Evolutionary conservation across 1,284 basidiomycete species (phyloP), one percentile per base, ranked within the genome.

Genomic region (Calocybe gambosa): DNA sequence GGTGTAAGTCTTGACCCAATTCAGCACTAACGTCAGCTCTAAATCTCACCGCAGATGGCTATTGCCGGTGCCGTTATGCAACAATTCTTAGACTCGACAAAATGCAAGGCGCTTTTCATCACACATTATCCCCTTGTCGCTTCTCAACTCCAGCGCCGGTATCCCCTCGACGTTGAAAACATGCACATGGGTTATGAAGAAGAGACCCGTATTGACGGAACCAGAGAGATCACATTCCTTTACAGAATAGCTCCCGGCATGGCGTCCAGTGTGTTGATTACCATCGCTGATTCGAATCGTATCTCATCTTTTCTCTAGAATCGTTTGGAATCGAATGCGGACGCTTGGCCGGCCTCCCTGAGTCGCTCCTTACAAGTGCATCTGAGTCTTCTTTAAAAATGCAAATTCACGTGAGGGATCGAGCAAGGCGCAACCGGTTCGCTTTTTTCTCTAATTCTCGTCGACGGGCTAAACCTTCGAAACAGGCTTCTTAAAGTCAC

Each of bases 271-370:
- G 49, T 52, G 58, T 47, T 74, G 70, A 0, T 75, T 33, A 29
- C 9, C 25, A 6, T 38, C 6, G 15, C 23, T 16, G 9, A 9
- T 5, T 34, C 12, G 6, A 10, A 44, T 28, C 3, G 19, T 12
- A 9, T 18, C 19, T 37, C 31, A 37, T 5, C 2, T 21, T 43
- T 77, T 29, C 70, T 8, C 61, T 69, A 66, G 85, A 87, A 48
- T 92, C 89, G 0, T 94, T 93, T 61, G 91, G 91, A 4, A 83
- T 94, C 3, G 92, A 93, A 69, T 93, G 91, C 62, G 91, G 85
- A 8, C 77, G 89, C 39, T 74, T 93, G n/a, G 92, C 92, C 0
- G 83, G 84, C 12, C 62, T 95, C 36, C 82, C 89, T 0, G 82
- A 85, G 51, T 51, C 66, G 1, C 68, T 95, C 2, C 70, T 94